These are phyloP conservation scores for Dactylorhiza incarnata DNA, from an alignment of 106 monocot species.

Conservation along the genomic window DNA sequence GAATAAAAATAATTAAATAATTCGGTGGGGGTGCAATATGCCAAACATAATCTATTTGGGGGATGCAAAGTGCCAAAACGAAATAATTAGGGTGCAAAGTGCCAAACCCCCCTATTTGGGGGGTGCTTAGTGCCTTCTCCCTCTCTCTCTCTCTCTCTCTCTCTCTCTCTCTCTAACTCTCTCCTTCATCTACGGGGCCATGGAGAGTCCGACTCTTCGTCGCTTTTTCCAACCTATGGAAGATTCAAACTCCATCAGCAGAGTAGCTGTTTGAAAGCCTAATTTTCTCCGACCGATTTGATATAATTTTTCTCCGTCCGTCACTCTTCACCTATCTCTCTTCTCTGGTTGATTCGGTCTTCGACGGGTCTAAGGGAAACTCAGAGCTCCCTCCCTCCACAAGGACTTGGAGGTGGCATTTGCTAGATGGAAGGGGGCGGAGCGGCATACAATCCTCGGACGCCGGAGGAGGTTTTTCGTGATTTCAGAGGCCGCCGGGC, in stretches of 20 bases:
- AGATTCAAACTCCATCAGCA: neutral
- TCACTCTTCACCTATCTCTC: neutral
- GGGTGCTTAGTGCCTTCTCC: too few relatives aligned
- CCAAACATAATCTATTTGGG: too few relatives aligned
- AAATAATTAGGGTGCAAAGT: too few relatives aligned
- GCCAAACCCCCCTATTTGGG: neutral
- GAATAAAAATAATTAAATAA: too few relatives aligned
- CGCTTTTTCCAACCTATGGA: constrained; percentile 9
- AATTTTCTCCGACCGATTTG: neutral
- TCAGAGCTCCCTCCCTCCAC: neutral
- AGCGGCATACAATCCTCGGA: constrained; percentile 7
- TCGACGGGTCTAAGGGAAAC: neutral
- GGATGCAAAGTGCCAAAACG: too few relatives aligned
- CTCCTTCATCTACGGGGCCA: neutral
- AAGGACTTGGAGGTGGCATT: constrained; percentile 26
- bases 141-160: too few relatives aligned
- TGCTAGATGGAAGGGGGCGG: constrained; percentile 10
- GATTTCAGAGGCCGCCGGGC: constrained; percentile 8
- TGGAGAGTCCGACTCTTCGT: neutral
- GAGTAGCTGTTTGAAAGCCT: neutral
- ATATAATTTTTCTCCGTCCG: neutral
- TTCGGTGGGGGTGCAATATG: too few relatives aligned
- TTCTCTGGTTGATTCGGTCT: neutral
- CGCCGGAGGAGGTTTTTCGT: constrained; percentile 8
- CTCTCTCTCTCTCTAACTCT: too few relatives aligned